Conservation (phyloP, 495 filamentous ascomycete species). For the Trichoderma orchidacearum region DNA sequence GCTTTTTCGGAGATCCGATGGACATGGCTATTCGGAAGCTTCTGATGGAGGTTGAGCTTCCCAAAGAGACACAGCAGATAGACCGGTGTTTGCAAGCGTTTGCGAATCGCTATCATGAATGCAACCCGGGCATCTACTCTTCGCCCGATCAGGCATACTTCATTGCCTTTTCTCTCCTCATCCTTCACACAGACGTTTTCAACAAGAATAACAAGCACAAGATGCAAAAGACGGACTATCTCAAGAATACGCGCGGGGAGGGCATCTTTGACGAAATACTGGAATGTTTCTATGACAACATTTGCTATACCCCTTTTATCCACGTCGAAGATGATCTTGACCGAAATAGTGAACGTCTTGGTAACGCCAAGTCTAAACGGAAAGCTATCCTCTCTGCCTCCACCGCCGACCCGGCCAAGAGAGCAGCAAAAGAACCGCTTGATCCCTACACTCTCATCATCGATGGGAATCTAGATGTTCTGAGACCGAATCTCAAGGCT, state of each 20-base stretch:
- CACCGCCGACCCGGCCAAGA: constrained; percentile 47
- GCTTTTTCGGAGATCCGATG: constrained; percentile 89
- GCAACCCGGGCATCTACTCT: constrained; percentile 91
- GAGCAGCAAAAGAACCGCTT: constrained; percentile 65
- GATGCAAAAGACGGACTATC: constrained; percentile 93
- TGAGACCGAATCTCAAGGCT: constrained; percentile 77
- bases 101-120: constrained; percentile 94
- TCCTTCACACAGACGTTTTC: constrained; percentile 95
- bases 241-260: constrained; percentile 84
- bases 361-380: constrained; percentile 50
- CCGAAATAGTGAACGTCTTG: constrained; percentile 53
- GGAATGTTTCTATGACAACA: constrained; percentile 96
- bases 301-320: constrained; percentile 94
- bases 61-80: constrained; percentile 96
- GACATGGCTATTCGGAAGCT: constrained; percentile 95
- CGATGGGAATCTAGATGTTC: constrained; percentile 67
- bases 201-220: constrained; percentile 99
- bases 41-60: constrained; percentile 90
- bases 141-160: constrained; percentile 93
- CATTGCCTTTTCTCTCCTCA: constrained; percentile 90
- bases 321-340: constrained; percentile 87
- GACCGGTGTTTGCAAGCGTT: constrained; percentile 89
- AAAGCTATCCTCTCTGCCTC: constrained; percentile 53
- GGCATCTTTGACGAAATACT: constrained; percentile 85
- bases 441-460: constrained; percentile 92